phyloP scores from a whole-genome alignment of 2,329 filamentous ascomycete species.

The Fusarium foetens region DNA sequence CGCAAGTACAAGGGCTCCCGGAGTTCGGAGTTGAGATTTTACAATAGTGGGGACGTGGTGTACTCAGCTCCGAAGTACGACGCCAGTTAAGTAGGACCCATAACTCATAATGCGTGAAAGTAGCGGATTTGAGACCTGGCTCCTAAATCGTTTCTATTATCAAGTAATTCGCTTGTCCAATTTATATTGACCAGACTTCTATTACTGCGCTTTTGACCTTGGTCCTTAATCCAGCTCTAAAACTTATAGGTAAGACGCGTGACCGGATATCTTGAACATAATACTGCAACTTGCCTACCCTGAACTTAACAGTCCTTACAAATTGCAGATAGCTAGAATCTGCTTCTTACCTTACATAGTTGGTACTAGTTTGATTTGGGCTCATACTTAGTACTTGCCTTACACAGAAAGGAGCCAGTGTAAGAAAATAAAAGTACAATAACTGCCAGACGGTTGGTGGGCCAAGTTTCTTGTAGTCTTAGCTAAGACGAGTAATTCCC shows the following conservation, averaged over 20 bases:
- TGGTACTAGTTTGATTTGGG: background rate
- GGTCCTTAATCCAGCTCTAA: fast-evolving
- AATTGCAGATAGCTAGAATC: background rate
- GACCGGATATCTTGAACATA: background rate
- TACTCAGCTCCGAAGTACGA: background rate
- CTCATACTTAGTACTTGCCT: background rate
- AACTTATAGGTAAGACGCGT: fast-evolving
- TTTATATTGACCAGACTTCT: fast-evolving
- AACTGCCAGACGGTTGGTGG: fast-evolving
- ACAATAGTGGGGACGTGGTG: fast-evolving
- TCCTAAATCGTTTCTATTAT: fast-evolving
- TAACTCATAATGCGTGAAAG: background rate
- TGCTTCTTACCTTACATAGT: background rate
- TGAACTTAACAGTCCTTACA: fast-evolving
- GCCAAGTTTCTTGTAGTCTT: background rate
- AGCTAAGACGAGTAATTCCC: no score
- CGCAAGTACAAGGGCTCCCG: fast-evolving
- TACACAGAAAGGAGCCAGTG: background rate
- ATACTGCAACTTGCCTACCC: fast-evolving
- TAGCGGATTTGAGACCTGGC: background rate
- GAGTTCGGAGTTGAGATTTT: background rate
- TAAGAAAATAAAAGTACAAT: fast-evolving
- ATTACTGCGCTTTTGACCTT: fast-evolving
- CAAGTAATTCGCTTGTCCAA: fast-evolving
- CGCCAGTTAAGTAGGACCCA: no score